Base-by-base conservation (phyloP, 2,329 filamentous ascomycete species). In the Myriosclerotinia scirpicola region DNA sequence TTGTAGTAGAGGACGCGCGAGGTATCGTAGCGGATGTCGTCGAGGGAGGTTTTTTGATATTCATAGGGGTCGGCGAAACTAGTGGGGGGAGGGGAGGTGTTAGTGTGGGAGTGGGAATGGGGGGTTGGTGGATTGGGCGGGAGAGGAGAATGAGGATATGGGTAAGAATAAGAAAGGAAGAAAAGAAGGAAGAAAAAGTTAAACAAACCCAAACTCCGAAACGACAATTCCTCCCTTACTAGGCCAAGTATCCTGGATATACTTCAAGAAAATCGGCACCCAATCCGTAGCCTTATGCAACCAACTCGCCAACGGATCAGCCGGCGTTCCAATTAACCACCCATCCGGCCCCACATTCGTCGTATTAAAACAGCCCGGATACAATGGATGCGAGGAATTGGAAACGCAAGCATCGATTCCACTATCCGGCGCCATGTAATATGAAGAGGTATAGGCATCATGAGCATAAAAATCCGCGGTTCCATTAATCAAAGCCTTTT, bases 1-100 rank as follows among this genome's bases (percentile, higher is more conserved):
- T 87, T 80, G 79, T 91, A 95, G 80, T 95, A 96, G 74, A 87
- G 80, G 67, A 86, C 86, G 36, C 92, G 85, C 81, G 94, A 92
- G 70, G 91, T 87, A 77, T 96, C 92, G 67, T 92, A 80, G 63
- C 94, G 80, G 65, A 94, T 87, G 66, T 75, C 71, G 6, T 54
- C 59, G 34, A 71, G 71, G 5, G 69, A 11, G 2, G 67, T 69
- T 48, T 73, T 74, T 30, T 68, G 59, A 9, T 44, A 63, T 54
- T 75, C 73, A 61, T 68, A 75, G 0, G 73, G 72, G 38, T 75
- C 72, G 3, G 72, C 70, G 12, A 63, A 63, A 38, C 64, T 66
- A 30, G n/a, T n/a, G 20, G n/a, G 26, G 5, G 15, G 8, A 15
- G 5, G 9, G n/a, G 14, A 5, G 22, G n/a, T 22, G 36, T 50